These are phyloP conservation scores for Penicillium aurantiogriseum DNA, from an alignment of 2,329 filamentous ascomycete species.

Conservation along the genomic window DNA sequence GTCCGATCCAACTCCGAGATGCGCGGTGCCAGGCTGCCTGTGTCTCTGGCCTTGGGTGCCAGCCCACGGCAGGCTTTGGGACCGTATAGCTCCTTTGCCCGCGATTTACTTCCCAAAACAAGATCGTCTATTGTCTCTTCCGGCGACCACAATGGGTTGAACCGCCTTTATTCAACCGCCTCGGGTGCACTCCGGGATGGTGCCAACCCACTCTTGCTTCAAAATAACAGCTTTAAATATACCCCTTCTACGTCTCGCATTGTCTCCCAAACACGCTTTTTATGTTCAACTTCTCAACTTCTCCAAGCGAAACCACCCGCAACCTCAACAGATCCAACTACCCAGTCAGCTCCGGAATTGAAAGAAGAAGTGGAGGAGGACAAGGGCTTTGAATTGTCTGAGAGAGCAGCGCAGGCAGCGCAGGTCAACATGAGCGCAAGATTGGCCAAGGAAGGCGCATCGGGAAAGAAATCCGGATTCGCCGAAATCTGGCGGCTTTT, in stretches of 20 bases:
- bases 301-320: constrained; percentile 29
- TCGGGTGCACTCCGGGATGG: constrained; percentile 23
- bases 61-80: constrained; percentile 27
- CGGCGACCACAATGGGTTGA: constrained; percentile 11
- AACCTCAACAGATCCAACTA: constrained; percentile 22
- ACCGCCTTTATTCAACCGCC: constrained; percentile 26
- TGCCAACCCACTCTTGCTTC: constrained; percentile 16
- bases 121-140: neutral
- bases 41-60: constrained; percentile 34
- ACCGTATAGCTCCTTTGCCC: constrained; percentile 18
- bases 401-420: constrained; percentile 80
- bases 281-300: constrained; percentile 29
- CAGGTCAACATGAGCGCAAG: constrained; percentile 87
- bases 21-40: constrained; percentile 44
- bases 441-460: constrained; percentile 73
- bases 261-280: constrained; percentile 24
- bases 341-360: constrained; percentile 39
- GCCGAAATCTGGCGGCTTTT: constrained; percentile 82
- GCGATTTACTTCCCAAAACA: constrained; percentile 18
- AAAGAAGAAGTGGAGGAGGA: constrained; percentile 55
- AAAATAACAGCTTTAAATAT: constrained; percentile 14
- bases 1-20: constrained; percentile 33
- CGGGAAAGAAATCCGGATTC: constrained; percentile 58
- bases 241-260: constrained; percentile 16
- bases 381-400: constrained; percentile 67